A percentile compares a stretch with the other conserved stretches of the same genome.
These are phyloP conservation scores for Fomitiporia mediterranea DNA, from an alignment of 1,284 basidiomycete species.

Conservation along the genomic window DNA sequence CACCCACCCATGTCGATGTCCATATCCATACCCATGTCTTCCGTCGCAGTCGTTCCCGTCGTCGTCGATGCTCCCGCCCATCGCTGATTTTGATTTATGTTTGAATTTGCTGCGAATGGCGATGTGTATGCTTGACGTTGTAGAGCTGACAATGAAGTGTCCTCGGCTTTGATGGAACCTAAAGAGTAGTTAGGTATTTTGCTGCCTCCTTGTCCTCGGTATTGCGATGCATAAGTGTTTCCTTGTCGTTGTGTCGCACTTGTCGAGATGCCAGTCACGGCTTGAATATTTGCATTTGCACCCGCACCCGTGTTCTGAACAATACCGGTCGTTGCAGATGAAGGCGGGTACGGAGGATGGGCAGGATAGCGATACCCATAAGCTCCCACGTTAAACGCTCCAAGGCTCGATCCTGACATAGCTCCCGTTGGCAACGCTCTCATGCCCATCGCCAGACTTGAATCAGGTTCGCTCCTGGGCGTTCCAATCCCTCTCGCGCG, in stretches of 20 bases:
- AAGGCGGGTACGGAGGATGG: conserved; percentile 7
- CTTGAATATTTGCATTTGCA: no score
- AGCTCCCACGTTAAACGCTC: not conserved
- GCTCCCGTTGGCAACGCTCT: not conserved
- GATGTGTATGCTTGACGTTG: not conserved
- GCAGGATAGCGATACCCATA: conserved; percentile 16
- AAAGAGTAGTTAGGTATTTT: no score
- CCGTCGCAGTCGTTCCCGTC: not conserved
- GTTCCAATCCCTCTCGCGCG: not conserved
- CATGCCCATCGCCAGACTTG: not conserved
- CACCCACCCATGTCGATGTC: conserved; percentile 13
- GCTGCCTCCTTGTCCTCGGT: not conserved
- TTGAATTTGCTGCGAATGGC: not conserved
- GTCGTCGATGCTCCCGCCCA: not conserved
- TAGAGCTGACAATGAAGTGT: not conserved
- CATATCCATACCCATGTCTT: not conserved
- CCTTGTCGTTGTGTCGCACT: not conserved
- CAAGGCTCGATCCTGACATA: not conserved
- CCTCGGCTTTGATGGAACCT: no score
- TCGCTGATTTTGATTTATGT: not conserved
- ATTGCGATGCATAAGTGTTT: not conserved
- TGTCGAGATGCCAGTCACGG: not conserved
- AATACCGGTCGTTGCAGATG: not conserved
- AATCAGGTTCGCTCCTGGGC: not conserved
- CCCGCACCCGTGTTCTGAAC: not conserved